A percentile compares a stretch with the other conserved stretches of the same genome.
These are phyloP conservation scores for Haplosporangium gracile DNA, from an alignment of 192 early-diverging fungal species.

Conservation along the genomic window DNA sequence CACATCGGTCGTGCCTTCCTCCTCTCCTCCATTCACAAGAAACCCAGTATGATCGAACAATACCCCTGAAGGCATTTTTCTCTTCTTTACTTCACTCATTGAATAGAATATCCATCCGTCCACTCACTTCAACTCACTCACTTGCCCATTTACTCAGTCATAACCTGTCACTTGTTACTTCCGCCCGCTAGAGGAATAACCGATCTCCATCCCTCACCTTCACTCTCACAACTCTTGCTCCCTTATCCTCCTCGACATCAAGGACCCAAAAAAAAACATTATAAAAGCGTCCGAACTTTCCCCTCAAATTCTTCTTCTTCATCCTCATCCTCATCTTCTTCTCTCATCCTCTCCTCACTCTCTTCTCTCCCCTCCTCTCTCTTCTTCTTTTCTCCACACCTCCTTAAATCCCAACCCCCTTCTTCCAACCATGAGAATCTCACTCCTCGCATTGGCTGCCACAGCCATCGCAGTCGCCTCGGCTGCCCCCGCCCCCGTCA, in stretches of 20 bases:
- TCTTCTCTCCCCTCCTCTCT: background rate
- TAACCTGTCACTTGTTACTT: background rate
- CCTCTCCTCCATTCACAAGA: too few relatives aligned
- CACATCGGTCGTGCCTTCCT: background rate
- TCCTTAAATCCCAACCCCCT: background rate
- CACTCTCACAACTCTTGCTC: background rate
- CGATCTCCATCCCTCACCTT: background rate
- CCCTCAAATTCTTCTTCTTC: background rate
- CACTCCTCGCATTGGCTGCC: slow-evolving; percentile 48
- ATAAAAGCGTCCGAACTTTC: slow-evolving; percentile 21
- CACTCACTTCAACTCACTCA: background rate
- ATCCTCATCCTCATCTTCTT: slow-evolving; percentile 22
- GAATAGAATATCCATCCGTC: slow-evolving; percentile 7
- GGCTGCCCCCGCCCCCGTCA: slow-evolving; percentile 30
- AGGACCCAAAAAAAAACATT: background rate
- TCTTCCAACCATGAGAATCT: slow-evolving; percentile 33
- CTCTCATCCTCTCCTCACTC: background rate
- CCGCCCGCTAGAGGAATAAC: background rate
- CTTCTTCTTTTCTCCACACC: background rate
- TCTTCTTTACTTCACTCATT: background rate
- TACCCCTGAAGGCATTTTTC: background rate
- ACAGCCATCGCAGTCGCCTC: slow-evolving; percentile 37
- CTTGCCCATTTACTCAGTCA: background rate
- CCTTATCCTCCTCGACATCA: background rate
- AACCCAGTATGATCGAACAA: background rate